These are phyloP conservation scores for Stagonosporopsis chrysanthemi DNA, from an alignment of 2,329 filamentous ascomycete species.

Conservation along the genomic window DNA sequence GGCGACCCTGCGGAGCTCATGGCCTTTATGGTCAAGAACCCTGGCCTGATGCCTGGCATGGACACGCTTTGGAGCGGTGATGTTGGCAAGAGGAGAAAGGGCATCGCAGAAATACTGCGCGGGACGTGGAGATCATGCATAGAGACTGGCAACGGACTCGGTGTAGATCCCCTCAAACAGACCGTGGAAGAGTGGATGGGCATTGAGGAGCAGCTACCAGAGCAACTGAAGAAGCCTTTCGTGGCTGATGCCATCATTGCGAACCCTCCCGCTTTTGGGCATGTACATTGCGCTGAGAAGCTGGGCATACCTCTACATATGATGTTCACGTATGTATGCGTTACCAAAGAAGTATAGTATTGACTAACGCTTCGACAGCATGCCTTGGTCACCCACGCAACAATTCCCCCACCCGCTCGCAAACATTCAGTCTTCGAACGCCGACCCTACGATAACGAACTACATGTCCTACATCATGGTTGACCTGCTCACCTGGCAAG, in stretches of 20 bases:
- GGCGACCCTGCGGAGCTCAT: constrained; percentile 60
- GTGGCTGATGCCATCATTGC: constrained; percentile 84
- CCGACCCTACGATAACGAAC: constrained; percentile 78
- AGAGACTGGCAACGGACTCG: constrained; percentile 73
- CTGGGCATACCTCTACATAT: constrained; percentile 78
- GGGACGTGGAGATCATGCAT: constrained; percentile 89
- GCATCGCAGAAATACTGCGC: constrained; percentile 79
- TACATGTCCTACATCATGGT: constrained; percentile 84
- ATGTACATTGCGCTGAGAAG: constrained; percentile 78
- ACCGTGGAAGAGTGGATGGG: constrained; percentile 61
- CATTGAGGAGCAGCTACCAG: constrained; percentile 48
- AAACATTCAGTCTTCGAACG: constrained; percentile 78
- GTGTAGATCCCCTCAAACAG: constrained; percentile 60
- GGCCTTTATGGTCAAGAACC: constrained; percentile 91
- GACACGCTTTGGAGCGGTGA: constrained; percentile 79
- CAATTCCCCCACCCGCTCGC: constrained; percentile 87
- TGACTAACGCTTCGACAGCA: constrained; percentile 46
- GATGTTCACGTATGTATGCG: constrained; percentile 73
- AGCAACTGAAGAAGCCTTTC: constrained; percentile 65
- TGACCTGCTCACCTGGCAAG: constrained; percentile 94
- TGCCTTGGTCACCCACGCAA: constrained; percentile 89
- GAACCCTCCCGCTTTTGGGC: constrained; percentile 79
- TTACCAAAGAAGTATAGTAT: not conserved
- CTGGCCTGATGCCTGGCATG: constrained; percentile 82
- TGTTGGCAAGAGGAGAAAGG: constrained; percentile 74